These are phyloP conservation scores for Epichloe coenophiala DNA, from an alignment of 2,329 filamentous ascomycete genomes.

Conservation along the genomic window DNA sequence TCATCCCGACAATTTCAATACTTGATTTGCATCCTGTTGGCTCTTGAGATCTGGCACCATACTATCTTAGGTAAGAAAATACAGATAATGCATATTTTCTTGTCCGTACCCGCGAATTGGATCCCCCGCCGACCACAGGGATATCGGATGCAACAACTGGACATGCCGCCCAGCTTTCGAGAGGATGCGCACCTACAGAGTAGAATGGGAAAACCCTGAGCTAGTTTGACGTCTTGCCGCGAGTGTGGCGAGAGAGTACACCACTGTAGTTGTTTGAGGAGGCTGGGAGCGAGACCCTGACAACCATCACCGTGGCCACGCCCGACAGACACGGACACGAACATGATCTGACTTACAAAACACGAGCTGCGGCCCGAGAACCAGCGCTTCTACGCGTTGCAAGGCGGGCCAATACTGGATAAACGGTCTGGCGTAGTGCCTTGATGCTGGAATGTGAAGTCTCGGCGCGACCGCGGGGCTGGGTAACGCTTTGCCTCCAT, in stretches of 20 bases:
- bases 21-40: background rate
- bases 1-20: background rate
- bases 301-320: background rate
- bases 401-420: background rate
- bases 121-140: background rate
- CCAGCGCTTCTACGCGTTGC: background rate
- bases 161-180: background rate
- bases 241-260: background rate
- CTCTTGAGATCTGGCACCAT: background rate
- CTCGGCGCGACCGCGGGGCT: slow-evolving; percentile 10
- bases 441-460: slow-evolving; percentile 14
- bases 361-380: background rate
- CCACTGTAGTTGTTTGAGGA: background rate
- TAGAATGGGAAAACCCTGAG: too few relatives aligned
- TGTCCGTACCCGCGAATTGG: background rate
- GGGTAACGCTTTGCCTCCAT: slow-evolving; percentile 1
- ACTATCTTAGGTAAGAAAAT: slow-evolving; percentile 1
- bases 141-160: background rate
- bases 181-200: too few relatives aligned
- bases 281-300: background rate
- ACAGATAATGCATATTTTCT: background rate
- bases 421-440: slow-evolving; percentile 5
- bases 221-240: too few relatives aligned
- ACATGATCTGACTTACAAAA: background rate
- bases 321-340: background rate